phyloP scores from a whole-genome alignment of 805 yeast genomes.

The Yarrowia deformans region DNA sequence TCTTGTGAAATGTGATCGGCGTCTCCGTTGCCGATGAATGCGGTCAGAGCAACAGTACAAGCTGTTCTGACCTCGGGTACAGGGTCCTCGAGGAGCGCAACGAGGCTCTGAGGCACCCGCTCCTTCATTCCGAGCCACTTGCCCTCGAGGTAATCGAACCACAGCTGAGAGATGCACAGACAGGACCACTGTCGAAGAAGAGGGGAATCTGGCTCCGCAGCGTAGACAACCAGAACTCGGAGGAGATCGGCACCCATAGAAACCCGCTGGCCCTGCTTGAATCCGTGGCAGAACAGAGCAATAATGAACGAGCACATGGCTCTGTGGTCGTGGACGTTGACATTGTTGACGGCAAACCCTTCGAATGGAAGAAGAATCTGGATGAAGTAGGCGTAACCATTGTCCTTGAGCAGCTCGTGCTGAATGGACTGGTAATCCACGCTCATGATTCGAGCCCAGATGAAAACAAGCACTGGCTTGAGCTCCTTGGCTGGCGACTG shows the following conservation, averaged over 20 bases:
- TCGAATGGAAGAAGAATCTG: constrained; percentile 65
- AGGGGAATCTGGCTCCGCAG: constrained; percentile 80
- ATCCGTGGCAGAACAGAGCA: constrained; percentile 82
- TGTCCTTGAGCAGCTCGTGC: constrained; percentile 88
- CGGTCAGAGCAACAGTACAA: constrained; percentile 72
- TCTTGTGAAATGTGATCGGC: constrained; percentile 41
- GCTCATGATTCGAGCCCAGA: constrained; percentile 98
- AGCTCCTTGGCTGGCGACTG: constrained; percentile 96
- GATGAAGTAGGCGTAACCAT: constrained; percentile 86
- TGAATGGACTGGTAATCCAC: constrained; percentile 91
- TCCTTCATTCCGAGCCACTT: constrained; percentile 72
- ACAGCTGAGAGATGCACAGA: constrained; percentile 75
- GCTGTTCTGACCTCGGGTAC: constrained; percentile 96
- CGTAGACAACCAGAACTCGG: constrained; percentile 68
- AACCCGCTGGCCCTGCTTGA: constrained; percentile 77
- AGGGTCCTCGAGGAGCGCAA: constrained; percentile 76
- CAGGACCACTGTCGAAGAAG: constrained; percentile 92
- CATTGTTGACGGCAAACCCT: constrained; percentile 48
- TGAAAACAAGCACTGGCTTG: constrained; percentile 91
- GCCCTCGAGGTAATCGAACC: constrained; percentile 76
- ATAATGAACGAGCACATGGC: constrained; percentile 95
- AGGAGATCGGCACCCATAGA: constrained; percentile 79
- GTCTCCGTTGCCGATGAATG: constrained; percentile 59
- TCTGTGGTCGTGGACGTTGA: constrained; percentile 71
- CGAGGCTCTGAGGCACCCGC: constrained; percentile 64